phyloP scores from a whole-genome alignment of 73 alveolate genomes.

The Durusdinium trenchii region DNA sequence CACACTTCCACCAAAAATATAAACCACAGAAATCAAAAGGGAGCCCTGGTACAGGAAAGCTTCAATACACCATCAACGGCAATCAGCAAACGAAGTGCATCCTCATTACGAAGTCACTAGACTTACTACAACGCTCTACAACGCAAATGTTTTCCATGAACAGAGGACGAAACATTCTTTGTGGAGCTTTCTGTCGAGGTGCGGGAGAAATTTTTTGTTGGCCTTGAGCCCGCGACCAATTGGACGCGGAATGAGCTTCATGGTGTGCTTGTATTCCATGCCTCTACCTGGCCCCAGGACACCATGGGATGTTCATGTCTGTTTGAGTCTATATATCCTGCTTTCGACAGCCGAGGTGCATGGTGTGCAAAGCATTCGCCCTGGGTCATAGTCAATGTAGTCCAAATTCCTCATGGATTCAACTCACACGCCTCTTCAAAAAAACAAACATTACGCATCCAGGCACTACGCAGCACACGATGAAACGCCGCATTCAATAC shows the following conservation, averaged over 20 bases:
- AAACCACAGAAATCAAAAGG: too few relatives aligned
- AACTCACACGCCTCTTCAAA: background rate
- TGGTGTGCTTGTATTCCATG: slow-evolving; percentile 81
- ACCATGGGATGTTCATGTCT: background rate
- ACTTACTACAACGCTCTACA: too few relatives aligned
- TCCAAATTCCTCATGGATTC: slow-evolving; percentile 47
- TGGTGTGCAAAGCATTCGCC: slow-evolving; percentile 82
- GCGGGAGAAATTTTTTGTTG: slow-evolving; percentile 72
- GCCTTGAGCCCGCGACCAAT: slow-evolving; percentile 79
- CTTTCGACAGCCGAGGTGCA: background rate
- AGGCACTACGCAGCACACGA: background rate
- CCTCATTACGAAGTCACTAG: too few relatives aligned
- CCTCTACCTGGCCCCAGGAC: slow-evolving; percentile 16
- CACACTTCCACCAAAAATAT: too few relatives aligned
- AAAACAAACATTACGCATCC: background rate
- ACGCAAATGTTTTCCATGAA: too few relatives aligned
- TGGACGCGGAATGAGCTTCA: slow-evolving; percentile 82
- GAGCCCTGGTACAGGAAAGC: too few relatives aligned
- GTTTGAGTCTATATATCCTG: background rate
- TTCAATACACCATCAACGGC: too few relatives aligned
- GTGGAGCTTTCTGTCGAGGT: background rate
- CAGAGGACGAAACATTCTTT: background rate
- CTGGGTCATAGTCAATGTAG: slow-evolving; percentile 85
- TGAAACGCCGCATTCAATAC: background rate
- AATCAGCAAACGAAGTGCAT: too few relatives aligned